Percentiles rank a stretch among this genome's conserved stretches.
phyloP scores from a whole-genome alignment of 352 stramenopile species.

The Pythium biforme region DNA sequence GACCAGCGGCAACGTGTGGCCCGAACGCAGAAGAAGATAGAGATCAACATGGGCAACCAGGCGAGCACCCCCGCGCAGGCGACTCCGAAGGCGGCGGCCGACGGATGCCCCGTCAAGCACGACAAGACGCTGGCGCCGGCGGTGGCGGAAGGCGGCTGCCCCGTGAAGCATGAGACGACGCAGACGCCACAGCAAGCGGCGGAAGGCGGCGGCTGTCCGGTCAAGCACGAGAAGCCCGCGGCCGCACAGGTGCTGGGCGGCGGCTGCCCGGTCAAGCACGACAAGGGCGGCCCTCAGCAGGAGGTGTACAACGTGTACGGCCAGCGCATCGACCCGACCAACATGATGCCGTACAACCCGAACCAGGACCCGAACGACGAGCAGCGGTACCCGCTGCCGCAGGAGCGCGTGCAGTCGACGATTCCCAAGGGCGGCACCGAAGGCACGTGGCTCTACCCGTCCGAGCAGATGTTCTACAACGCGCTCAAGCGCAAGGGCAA shows the following conservation, averaged over 20 bases:
- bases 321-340: conserved; percentile 95
- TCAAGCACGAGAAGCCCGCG: conserved; percentile 55
- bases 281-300: conserved; percentile 28
- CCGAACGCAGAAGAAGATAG: conserved; percentile 3
- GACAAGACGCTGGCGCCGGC: conserved; percentile 23
- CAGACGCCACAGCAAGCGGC: conserved; percentile 18
- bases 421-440: conserved; percentile 96
- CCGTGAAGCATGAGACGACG: conserved; percentile 45
- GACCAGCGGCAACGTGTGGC: conserved; percentile 14
- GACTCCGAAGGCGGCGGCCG: conserved; percentile 21
- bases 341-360: conserved; percentile 97
- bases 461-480: conserved; percentile 99
- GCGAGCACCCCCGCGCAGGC: conserved; percentile 39
- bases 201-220: conserved; percentile 53
- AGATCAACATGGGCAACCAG: conserved; percentile 59
- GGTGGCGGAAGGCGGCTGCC: conserved; percentile 40
- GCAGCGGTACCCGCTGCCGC: conserved; percentile 90
- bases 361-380: conserved; percentile 92
- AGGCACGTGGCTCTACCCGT: conserved; percentile 98
- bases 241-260: conserved; percentile 19
- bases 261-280: conserved; percentile 78
- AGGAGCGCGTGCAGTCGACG: conserved; percentile 92
- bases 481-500: conserved; percentile 97
- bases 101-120: conserved; percentile 60
- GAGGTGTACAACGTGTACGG: conserved; percentile 98